Evolutionary conservation across 495 filamentous ascomycete species (phyloP).

Genomic region (Neurospora sp.): DNA sequence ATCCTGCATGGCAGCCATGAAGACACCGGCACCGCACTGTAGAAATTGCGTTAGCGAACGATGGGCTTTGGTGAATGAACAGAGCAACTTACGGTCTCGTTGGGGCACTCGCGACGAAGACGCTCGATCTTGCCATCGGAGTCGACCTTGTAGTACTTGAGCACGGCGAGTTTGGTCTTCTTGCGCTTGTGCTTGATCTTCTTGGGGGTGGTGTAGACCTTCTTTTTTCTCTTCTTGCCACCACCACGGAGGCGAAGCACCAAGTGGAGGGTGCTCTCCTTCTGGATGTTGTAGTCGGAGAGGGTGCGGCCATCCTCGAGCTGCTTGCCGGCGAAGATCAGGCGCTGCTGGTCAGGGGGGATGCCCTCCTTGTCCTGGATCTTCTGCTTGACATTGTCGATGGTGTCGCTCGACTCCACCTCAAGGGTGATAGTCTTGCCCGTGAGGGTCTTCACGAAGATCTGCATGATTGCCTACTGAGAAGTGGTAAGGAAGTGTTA

Average conservation of each 20-base stretch:
- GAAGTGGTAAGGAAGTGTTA: constrained; percentile 24
- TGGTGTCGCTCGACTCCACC: constrained; percentile 99
- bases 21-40: constrained; percentile 97
- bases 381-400: constrained; percentile 99
- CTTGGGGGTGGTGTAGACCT: constrained; percentile 99
- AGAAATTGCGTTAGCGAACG: constrained; percentile 16
- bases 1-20: constrained; percentile 99
- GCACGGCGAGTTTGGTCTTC: constrained; percentile 97
- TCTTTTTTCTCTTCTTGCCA: constrained; percentile 99
- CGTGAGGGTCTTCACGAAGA: constrained; percentile 99
- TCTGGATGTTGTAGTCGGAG: constrained; percentile 99
- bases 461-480: constrained; percentile 76
- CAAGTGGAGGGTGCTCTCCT: constrained; percentile 98
- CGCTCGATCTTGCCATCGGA: constrained; percentile 99
- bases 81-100: constrained; percentile 60
- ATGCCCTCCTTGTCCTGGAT: constrained; percentile 99
- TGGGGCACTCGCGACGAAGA: constrained; percentile 91
- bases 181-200: constrained; percentile 99
- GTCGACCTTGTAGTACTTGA: constrained; percentile 99
- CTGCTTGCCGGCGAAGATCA: constrained; percentile 99
- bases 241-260: constrained; percentile 96
- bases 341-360: constrained; percentile 97
- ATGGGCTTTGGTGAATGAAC: background rate
- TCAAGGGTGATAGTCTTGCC: constrained; percentile 99
- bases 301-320: constrained; percentile 99